Conservation (phyloP, 2,329 filamentous ascomycete genomes). For the Cladosporium sp. region DNA sequence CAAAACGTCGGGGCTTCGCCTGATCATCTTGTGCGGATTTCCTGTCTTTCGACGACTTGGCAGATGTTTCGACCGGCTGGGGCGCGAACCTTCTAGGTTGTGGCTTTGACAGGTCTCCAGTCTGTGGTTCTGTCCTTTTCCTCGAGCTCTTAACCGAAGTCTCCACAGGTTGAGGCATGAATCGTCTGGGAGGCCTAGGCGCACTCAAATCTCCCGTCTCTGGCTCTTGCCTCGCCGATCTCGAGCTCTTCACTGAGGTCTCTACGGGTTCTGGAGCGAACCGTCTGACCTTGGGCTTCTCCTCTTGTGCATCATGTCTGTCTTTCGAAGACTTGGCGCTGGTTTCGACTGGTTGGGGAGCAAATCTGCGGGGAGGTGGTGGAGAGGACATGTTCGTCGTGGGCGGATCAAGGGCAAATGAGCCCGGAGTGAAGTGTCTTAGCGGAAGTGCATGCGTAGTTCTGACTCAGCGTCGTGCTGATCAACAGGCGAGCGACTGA, state of each 20-base stretch:
- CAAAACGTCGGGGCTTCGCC: conserved; percentile 24
- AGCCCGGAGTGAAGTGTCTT: not conserved
- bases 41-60: conserved; percentile 52
- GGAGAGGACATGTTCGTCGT: conserved; percentile 22
- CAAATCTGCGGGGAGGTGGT: conserved; percentile 53
- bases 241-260: conserved; percentile 56
- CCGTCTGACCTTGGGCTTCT: conserved; percentile 40
- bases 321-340: conserved; percentile 58
- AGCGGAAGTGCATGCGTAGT: not conserved
- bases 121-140: conserved; percentile 24
- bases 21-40: conserved; percentile 28
- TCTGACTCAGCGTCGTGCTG: not conserved
- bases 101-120: conserved; percentile 35
- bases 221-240: conserved; percentile 13
- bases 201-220: conserved; percentile 11
- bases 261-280: conserved; percentile 72
- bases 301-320: conserved; percentile 30
- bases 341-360: conserved; percentile 71
- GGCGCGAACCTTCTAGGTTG: conserved; percentile 60
- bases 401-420: not conserved
- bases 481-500: not conserved
- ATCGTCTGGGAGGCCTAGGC: conserved; percentile 50
- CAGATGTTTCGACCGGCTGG: conserved; percentile 71
- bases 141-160: conserved; percentile 63
- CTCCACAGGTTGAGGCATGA: conserved; percentile 71